Base-by-base conservation (phyloP, 2,329 filamentous ascomycete genomes). In the Fusarium pseudograminearum region DNA sequence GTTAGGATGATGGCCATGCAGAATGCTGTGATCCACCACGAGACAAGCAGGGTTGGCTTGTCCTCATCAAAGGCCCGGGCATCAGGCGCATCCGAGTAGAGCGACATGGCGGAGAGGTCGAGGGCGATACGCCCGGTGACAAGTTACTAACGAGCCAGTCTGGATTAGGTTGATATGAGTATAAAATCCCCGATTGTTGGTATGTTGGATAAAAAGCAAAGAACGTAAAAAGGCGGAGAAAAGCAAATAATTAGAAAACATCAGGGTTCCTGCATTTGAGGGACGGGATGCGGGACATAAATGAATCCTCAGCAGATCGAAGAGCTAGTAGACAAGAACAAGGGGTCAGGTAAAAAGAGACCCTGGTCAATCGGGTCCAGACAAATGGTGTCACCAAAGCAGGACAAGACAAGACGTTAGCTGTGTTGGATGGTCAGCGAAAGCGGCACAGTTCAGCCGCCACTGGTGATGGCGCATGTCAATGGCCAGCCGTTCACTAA, bases 11-110 rank as follows among this genome's bases (percentile, higher is more conserved):
- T 92, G 60, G 89, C 88, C 26, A 92, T 84, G 63, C 93, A 91
- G 78, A 94, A 94, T 8, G 88, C 82, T 24, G 93, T 94, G 70
- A 91, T 93, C 94, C 94, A 98, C 93, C 94, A 97, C 77, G 91
- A 94, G 73, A 97, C 93, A 67, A 98, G 85, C 50, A 98, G 84
- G 1, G 94, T 97, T 18, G 94, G 93, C 77, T 96, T 95, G 80
- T 94, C 90, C 45, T 84, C 73, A 63, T 79, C 74, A 69, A 81
- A 81, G 4, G 76, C 71, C 63, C 80, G 80, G 52, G 80, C 72
- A 34, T 80, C 79, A 57, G 86, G 86, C 33, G 86, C 82, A 9
- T 80, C 76, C 4, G 86, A 84, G 73, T 89, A 89, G 70, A 89
- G 78, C 51, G 80, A 72, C 86, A 89, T 89, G 65, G 65, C 80